Evolutionary conservation across 2,329 filamentous ascomycete species (phyloP), one percentile per base, ranked within the genome.

Genomic region (Sporothrix schenckii): DNA sequence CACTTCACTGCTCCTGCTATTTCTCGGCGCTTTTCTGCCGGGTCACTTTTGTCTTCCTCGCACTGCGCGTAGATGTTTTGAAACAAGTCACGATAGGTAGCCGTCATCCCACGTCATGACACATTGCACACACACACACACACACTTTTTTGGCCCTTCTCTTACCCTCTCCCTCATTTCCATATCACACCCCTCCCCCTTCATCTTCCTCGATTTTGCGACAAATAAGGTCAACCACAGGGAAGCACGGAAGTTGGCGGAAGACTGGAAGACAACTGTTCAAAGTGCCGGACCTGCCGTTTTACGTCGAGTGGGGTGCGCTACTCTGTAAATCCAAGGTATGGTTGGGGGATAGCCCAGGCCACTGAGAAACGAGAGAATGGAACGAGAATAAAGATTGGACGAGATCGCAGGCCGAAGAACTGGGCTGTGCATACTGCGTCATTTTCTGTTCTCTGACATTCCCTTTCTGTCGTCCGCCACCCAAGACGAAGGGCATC

Each of bases 61-160:
- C 47, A 24, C 30, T 66, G 16, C 34, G 34, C 34, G 41, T 53
- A 10, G 4, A 44, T 54, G 14, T 56, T 54, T 9, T 13, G 50
- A 19, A 9, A 34, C 34, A 19, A 5, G 14, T 16, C 16, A 21
- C 52, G 63, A 61, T 67, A 70, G 63, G 54, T 47, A 30, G 10
- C 30, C 50, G 44, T 24, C 54, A 70, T 70, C 69, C 69, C 69
- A 70, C 69, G 69, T 67, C 63, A 61, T 47, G 50, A 54, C 39
- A 21, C 27, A 19, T 24, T 24, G 24, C 34, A 39, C 63, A 21
- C 24, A 19, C 34, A 54, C 39, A 30, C 27, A 13, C 34, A 39
- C 63, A 21, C 24, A 7, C 30, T 2, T 11, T 19, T 7, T 50
- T 50, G 11, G 11, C 14, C 5, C 50, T 24, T 24, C 9, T 53